Percentiles rank a stretch among this genome's conserved stretches.
Conservation (phyloP, 2,329 filamentous ascomycete species). For the Colletotrichum sp. region DNA sequence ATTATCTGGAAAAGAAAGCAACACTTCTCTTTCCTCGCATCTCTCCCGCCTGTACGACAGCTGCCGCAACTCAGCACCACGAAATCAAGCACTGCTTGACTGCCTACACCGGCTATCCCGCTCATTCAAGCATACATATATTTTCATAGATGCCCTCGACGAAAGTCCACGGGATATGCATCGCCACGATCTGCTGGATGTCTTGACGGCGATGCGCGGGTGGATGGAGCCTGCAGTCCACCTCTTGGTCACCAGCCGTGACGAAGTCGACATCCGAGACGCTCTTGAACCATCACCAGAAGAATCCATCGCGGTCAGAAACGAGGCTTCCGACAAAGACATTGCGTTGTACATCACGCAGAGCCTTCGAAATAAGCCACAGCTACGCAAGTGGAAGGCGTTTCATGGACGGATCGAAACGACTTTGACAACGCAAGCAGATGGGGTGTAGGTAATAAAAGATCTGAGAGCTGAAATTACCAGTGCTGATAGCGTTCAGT, state of each 20-base stretch:
- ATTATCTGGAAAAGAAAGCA: constrained; percentile 26
- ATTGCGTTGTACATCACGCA: not conserved
- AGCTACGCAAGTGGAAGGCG: not conserved
- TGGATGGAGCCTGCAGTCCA: constrained; percentile 21
- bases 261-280: constrained; percentile 34
- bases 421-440: not conserved
- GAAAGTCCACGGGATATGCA: not conserved
- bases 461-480: rapidly evolving
- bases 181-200: not conserved
- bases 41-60: not conserved
- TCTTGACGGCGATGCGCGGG: rapidly evolving
- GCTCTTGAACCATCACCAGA: constrained; percentile 6
- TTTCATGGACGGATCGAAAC: not conserved
- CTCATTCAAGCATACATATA: not conserved
- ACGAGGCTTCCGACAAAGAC: rapidly evolving
- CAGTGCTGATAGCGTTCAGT: not conserved
- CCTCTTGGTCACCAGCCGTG: constrained; percentile 37
- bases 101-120: not conserved
- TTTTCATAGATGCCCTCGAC: not conserved
- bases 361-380: not conserved
- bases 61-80: not conserved
- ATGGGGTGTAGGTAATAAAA: not conserved
- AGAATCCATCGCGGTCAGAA: not conserved
- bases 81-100: not conserved
- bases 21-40: not conserved